Base-by-base conservation (phyloP, 2,329 filamentous ascomycete genomes). In the Diaporthe sp. region DNA sequence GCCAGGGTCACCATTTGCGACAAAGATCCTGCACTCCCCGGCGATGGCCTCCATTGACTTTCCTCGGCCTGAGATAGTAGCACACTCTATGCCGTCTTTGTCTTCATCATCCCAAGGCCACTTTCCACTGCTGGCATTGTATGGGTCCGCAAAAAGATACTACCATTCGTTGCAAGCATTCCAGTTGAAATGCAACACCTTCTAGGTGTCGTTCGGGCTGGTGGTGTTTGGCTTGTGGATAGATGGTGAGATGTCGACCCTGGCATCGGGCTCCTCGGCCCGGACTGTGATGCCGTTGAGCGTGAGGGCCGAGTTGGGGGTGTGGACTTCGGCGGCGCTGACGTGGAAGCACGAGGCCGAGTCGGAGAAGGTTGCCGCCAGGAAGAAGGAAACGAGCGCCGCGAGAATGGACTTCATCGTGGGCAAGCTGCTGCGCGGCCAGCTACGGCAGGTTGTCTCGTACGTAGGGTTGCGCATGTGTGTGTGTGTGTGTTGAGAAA, bases 391-490 rank as follows among this genome's bases (percentile, higher is more conserved):
- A 19, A 37, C 22, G 46, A 68, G 46, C n/a, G 46, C 39, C n/a
- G 22, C 22, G 65, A 68, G n/a, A 22, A 68, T 28, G 22, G 22
- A 39, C 22, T 53, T 68, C 65, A 68, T 68, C 46, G 7, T 68
- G 46, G 49, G n/a, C 28, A 37, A 39, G 10, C 46, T 51, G 2
- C 2, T 53, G 22, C 39, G 46, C 15, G 31, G 22, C 62, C 31
- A 53, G 31, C 13, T 31, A 25, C 25, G 62, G 62, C 44, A 68
- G 22, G 31, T 37, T 37, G 22, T n/a, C 12, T 51, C 12, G 19
- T n/a, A 25, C 19, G 31, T 37, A 8, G 10, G 5, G 5, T 25
- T 25, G 37, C 37, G 12, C 42, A 44, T 8, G 5, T 19, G 17
- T 44, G 10, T 19, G 17, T 44, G 42, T 44, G 42, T 44, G 13